Evolutionary conservation across 768 basidiomycete genomes (phyloP), one percentile per base, ranked within the genome.

Genomic region (Crepidotus variabilis): DNA sequence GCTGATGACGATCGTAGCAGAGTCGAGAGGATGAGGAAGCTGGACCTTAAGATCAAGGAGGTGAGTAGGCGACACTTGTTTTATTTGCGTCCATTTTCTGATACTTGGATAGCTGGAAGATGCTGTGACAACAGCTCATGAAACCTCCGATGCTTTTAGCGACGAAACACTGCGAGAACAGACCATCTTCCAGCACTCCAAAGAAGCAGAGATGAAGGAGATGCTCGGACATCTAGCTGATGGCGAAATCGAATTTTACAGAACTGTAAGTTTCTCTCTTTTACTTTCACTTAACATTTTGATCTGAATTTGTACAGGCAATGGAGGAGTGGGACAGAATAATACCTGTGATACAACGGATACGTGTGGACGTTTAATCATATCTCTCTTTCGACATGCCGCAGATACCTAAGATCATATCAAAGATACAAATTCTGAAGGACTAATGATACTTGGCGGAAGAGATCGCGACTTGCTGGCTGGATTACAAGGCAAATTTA

Each of bases 251-350:
- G 94, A 94, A 69, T 92, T 97, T 70, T 92, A 97, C 69, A 89
- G 90, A 72, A 82, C 88, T 62, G 92, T 88, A 68, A 57, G 70
- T 62, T 11, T 24, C 45, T 48, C 53, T 58, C 28, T 28, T n/a
- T 10, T 36, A 24, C 50, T 11, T 20, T n/a, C 39, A 36, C 36
- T 48, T 47, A n/a, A n/a, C n/a, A 14, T 43, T 51, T 24, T 23
- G 21, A 48, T 35, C 58, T 48, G 22, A 50, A 52, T 48, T 23
- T 50, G 43, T 51, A 18, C 61, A 93, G 88, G 86, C 92, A 54
- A 94, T 96, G 90, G 93, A 98, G 63, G 94, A 98, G 70, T 98
- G 94, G 94, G 94, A 98, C 54, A 80, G 90, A 72, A 89, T 95
- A 67, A 93, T 94, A 79, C 91, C 94, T 63, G 77, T 94, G 63